A percentile compares a stretch with the other conserved stretches of the same genome.
These are phyloP conservation scores for Populus tremula DNA, from an alignment of 345 rosid species.

Conservation along the genomic window DNA sequence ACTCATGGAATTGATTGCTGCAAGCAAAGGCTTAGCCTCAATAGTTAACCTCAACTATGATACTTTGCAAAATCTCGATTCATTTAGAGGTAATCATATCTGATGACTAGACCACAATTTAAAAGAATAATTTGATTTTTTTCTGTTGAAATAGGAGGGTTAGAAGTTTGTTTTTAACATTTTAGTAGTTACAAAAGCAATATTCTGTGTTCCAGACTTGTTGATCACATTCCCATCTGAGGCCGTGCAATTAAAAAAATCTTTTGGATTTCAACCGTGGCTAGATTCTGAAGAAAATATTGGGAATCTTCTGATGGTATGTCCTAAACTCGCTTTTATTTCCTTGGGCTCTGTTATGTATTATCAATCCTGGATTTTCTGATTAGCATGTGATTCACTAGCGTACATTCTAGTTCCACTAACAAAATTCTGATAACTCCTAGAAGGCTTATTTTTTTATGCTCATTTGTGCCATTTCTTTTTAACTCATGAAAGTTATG, in stretches of 20 bases:
- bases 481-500: not conserved
- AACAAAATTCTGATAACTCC: not conserved
- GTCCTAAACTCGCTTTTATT: slow-evolving; percentile 16
- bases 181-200: not conserved
- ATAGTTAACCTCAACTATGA: slow-evolving; percentile 77
- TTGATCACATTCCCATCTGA: slow-evolving; percentile 70
- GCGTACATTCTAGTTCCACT: not conserved
- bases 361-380: not conserved
- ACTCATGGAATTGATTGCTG: slow-evolving; percentile 96
- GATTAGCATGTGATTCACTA: not conserved
- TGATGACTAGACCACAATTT: not conserved
- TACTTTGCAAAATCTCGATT: slow-evolving; percentile 75
- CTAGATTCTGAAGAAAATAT: slow-evolving; percentile 68
- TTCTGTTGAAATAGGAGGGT: not conserved
- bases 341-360: not conserved
- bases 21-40: slow-evolving; percentile 70
- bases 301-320: slow-evolving; percentile 97
- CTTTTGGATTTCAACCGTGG: slow-evolving; percentile 90
- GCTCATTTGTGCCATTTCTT: not conserved
- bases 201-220: slow-evolving; percentile 50
- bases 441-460: not conserved
- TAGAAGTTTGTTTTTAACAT: not conserved
- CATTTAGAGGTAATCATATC: slow-evolving; percentile 63
- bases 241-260: slow-evolving; percentile 61
- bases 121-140: not conserved